These are phyloP conservation scores for Physcomitrium patens DNA, from an alignment of 225 moss, liverwort and hornwort species.

Conservation along the genomic window DNA sequence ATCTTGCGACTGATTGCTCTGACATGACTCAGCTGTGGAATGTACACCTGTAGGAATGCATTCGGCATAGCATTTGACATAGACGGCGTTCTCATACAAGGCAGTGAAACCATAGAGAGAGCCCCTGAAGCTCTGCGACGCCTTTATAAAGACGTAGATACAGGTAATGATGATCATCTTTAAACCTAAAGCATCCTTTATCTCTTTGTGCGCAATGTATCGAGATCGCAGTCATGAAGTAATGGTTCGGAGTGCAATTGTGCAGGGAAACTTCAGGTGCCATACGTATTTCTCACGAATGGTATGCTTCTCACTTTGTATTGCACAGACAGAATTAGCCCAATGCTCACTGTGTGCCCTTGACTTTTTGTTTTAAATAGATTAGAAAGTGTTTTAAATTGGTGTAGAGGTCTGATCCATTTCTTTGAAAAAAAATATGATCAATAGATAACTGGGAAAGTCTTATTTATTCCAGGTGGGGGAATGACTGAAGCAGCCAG, in stretches of 20 bases:
- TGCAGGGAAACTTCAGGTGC: conserved; percentile 64
- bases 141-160: conserved; percentile 47
- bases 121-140: conserved; percentile 54
- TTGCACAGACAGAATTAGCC: not conserved
- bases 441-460: not conserved
- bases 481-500: conserved; percentile 65
- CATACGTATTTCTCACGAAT: conserved; percentile 72
- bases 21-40: not conserved
- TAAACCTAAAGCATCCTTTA: not conserved
- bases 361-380: not conserved
- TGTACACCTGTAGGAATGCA: conserved; percentile 25
- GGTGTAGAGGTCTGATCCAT: not conserved
- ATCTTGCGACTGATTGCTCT: not conserved
- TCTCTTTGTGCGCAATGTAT: not conserved
- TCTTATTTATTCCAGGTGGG: conserved; percentile 48
- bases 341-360: not conserved
- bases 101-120: conserved; percentile 47
- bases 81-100: conserved; percentile 69
- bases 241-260: conserved; percentile 14
- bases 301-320: conserved; percentile 39
- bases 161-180: conserved; percentile 19
- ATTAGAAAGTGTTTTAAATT: not conserved
- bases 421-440: not conserved
- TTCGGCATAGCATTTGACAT: conserved; percentile 81
- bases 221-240: conserved; percentile 19